phyloP scores from a whole-genome alignment of 306 rosid genomes.

The Prunus mira region DNA sequence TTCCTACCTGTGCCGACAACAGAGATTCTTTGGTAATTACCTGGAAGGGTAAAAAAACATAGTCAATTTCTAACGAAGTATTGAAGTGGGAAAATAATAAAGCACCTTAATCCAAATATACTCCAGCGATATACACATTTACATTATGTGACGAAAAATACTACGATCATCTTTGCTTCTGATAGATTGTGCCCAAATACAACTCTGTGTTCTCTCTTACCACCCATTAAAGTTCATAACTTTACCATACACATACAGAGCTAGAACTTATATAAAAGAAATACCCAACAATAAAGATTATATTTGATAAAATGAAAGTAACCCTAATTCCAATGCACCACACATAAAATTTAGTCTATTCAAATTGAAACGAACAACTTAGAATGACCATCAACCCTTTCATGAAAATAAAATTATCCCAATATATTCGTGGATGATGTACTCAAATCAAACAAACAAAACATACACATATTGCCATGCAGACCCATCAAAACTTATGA shows the following conservation, averaged over 20 bases:
- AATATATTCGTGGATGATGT: not conserved
- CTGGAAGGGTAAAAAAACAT: slow-evolving; percentile 34
- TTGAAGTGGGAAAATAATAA: not conserved
- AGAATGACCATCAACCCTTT: no score
- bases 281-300: not conserved
- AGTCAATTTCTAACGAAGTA: slow-evolving; percentile 1
- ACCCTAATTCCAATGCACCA: not conserved
- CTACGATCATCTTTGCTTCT: not conserved
- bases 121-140: not conserved
- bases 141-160: not conserved
- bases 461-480: not conserved
- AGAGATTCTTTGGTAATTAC: slow-evolving; percentile 78
- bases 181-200: not conserved
- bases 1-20: slow-evolving; percentile 72
- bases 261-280: not conserved
- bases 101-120: not conserved
- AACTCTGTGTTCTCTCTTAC: not conserved
- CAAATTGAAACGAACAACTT: not conserved
- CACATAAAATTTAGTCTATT: not conserved
- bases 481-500: not conserved
- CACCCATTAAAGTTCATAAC: not conserved
- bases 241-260: not conserved
- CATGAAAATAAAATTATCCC: not conserved
- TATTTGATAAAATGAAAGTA: not conserved
- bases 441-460: not conserved